Base-by-base conservation (phyloP, 225 moss, liverwort and hornwort species). In the Anthoceros angustus region DNA sequence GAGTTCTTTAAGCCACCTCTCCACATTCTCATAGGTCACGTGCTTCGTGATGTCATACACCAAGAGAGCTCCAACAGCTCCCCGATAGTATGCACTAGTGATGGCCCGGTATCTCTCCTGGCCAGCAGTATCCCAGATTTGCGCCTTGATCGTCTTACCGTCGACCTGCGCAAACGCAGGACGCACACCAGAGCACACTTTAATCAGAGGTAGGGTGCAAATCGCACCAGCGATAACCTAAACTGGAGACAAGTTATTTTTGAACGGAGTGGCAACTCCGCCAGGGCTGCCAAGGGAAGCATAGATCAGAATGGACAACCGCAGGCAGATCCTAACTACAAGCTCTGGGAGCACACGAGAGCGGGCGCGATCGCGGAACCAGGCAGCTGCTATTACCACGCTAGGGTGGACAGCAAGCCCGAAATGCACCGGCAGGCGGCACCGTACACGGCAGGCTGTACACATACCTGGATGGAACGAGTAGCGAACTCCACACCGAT, bases 401-500 rank as follows among this genome's bases (percentile, higher is more conserved):
- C n/a, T 23, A 55, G 14, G 12, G n/a, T 20, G 12, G n/a, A 18
- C 18, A 7, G 7, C n/a, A 23, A 5, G n/a, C 55, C 14, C n/a
- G 14, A 55, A 55, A 55, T 55, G 55, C 55, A 55, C 55, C 23
- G 4, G 55, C 55, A 23, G 55, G 55, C 6, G 8, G 55, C 55
- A 55, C 55, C 55, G 55, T 55, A 55, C 55, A 55, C 23, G 32
- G 32, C 55, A 7, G 3, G 62, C 0, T 43, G 15, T 42, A 62
- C 40, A 0, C 15, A 46, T 82, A 82, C 82, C 80, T 83, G 82
- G 70, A 83, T 83, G 63, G 82, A 83, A 63, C 92, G 88, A 49
- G 92, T 92, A 8, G 86, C 88, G 45, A 88, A 92, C 81, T 92
- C 92, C 73, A 93, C 89, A 40, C 89, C 92, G 73, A 89, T 93